These are phyloP conservation scores for Cytospora chrysosperma DNA, from an alignment of 2,329 filamentous ascomycete species.

Conservation along the genomic window DNA sequence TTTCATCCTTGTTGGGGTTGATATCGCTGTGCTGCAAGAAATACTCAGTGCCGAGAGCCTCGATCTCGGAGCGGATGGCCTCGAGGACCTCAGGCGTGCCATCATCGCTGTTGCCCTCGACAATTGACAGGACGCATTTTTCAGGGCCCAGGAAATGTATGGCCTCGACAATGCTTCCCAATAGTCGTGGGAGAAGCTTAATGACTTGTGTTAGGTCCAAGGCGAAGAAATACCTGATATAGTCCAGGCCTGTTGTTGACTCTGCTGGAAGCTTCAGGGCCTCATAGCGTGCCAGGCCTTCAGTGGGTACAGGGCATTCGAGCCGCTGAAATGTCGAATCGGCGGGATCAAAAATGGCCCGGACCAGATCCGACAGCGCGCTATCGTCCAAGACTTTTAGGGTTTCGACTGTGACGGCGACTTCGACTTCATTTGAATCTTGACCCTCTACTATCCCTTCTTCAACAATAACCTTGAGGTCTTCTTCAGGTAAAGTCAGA, in stretches of 20 bases:
- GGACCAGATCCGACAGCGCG: background rate
- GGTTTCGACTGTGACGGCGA: background rate
- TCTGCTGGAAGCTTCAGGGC: background rate
- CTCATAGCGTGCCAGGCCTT: constrained; percentile 16
- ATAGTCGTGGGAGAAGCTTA: constrained; percentile 44
- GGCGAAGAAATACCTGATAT: constrained; percentile 46
- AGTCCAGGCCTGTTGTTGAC: background rate
- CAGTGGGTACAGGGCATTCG: constrained; percentile 14
- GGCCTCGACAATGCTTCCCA: constrained; percentile 43
- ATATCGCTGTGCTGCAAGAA: constrained; percentile 41
- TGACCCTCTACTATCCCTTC: background rate
- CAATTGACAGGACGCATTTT: constrained; percentile 43
- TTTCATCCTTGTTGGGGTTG: constrained; percentile 41
- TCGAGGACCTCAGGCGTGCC: constrained; percentile 50
- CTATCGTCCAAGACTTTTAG: background rate
- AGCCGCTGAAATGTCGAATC: constrained; percentile 17
- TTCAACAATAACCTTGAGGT: background rate
- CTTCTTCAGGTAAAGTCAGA: background rate
- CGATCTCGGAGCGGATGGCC: constrained; percentile 40
- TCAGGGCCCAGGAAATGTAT: constrained; percentile 43
- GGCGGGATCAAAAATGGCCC: constrained; percentile 14
- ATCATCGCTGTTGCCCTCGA: constrained; percentile 45
- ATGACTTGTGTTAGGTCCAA: constrained; percentile 46
- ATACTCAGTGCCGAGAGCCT: constrained; percentile 41
- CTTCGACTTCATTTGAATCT: background rate